A percentile compares a stretch with the other conserved stretches of the same genome.
Evolutionary conservation across 352 stramenopile genomes (phyloP).

Genomic region (Pythium dissimile): DNA sequence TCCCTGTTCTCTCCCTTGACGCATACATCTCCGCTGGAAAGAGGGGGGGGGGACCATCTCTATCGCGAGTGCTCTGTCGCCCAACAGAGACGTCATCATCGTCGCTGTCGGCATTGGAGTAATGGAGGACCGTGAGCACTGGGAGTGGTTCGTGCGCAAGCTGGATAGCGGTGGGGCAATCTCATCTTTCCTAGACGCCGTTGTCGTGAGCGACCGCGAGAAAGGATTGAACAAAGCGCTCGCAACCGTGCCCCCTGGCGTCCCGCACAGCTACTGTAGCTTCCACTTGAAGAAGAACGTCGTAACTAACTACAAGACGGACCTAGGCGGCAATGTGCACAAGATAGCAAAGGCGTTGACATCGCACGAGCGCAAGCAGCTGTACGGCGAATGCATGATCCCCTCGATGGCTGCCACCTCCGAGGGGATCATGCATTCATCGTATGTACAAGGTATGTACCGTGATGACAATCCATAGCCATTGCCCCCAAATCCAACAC

Average conservation of each 20-base stretch:
- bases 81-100: slow-evolving; percentile 14
- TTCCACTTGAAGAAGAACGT: slow-evolving; percentile 21
- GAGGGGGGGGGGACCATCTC: slow-evolving; percentile 5
- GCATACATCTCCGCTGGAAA: neutral
- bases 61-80: neutral
- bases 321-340: slow-evolving; percentile 5
- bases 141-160: slow-evolving; percentile 13
- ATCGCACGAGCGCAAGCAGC: neutral
- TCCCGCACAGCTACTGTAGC: slow-evolving; percentile 11
- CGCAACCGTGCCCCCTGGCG: neutral
- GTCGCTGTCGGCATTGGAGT: slow-evolving; percentile 4
- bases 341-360: neutral
- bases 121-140: slow-evolving; percentile 12
- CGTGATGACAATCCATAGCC: neutral
- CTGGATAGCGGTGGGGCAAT: neutral
- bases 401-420: no score
- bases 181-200: neutral
- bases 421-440: no score
- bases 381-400: neutral
- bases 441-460: neutral
- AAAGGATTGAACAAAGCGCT: slow-evolving; percentile 10
- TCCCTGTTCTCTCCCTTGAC: slow-evolving; percentile 6
- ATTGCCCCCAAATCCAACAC: no score
- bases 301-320: slow-evolving; percentile 7
- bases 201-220: slow-evolving; percentile 12